Conservation (phyloP, 805 yeast species). For the Middelhovenomyces tepae region DNA sequence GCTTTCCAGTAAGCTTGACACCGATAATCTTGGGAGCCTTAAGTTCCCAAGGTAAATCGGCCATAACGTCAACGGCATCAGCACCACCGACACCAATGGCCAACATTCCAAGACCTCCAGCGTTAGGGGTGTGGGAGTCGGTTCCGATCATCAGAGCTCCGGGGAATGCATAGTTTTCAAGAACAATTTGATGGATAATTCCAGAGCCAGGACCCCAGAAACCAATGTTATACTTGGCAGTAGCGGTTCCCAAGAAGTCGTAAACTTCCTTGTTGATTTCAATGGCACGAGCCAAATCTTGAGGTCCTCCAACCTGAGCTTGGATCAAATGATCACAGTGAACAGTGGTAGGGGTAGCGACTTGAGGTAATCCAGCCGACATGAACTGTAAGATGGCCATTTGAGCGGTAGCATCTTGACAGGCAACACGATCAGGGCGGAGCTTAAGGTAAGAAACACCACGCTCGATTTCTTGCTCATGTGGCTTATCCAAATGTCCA, state of each 20-base stretch:
- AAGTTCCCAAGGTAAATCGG: slow-evolving; percentile 92
- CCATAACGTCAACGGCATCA: slow-evolving; percentile 95
- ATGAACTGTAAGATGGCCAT: slow-evolving; percentile 95
- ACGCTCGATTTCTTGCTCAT: slow-evolving; percentile 73
- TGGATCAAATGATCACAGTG: slow-evolving; percentile 98
- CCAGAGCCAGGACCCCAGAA: slow-evolving; percentile 99
- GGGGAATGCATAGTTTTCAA: slow-evolving; percentile 96
- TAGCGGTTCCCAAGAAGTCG: slow-evolving; percentile 82
- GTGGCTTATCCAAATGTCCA: slow-evolving; percentile 92
- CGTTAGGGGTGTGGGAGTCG: slow-evolving; percentile 96
- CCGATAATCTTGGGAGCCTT: slow-evolving; percentile 96
- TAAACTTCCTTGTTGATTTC: slow-evolving; percentile 89
- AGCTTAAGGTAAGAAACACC: slow-evolving; percentile 88
- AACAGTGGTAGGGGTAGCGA: slow-evolving; percentile 91
- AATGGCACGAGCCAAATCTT: slow-evolving; percentile 79
- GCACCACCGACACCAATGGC: slow-evolving; percentile 99
- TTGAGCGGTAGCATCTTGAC: slow-evolving; percentile 99
- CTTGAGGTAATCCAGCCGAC: slow-evolving; percentile 88
- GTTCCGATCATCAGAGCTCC: slow-evolving; percentile 96
- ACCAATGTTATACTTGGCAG: slow-evolving; percentile 92
- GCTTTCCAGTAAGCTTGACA: slow-evolving; percentile 84
- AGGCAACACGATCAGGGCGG: slow-evolving; percentile 96
- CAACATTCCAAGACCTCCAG: slow-evolving; percentile 96
- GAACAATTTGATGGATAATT: slow-evolving; percentile 92
- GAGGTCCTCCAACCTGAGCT: slow-evolving; percentile 84